A percentile compares a stretch with the other conserved stretches of the same genome.
Conservation (phyloP, 2,329 filamentous ascomycete genomes). For the Ophiosphaerella korrae region DNA sequence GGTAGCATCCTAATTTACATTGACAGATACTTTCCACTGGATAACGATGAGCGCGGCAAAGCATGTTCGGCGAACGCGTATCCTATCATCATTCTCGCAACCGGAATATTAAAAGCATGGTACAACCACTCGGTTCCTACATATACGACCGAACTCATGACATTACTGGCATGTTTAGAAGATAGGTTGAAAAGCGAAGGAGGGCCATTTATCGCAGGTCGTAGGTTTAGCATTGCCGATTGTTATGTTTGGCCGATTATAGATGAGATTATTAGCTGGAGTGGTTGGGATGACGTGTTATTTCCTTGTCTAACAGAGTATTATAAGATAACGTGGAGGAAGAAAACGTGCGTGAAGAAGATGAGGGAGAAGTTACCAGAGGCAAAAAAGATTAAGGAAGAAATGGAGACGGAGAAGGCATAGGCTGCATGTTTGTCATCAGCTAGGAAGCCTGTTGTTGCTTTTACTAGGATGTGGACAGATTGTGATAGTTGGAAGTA, state of each 20-base stretch:
- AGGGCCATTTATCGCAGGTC: conserved; percentile 38
- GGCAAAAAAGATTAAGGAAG: background rate
- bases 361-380: conserved; percentile 21
- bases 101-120: conserved; percentile 22
- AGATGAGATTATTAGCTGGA: conserved; percentile 32
- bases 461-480: no score
- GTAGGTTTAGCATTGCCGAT: conserved; percentile 40
- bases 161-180: conserved; percentile 23
- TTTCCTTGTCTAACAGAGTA: conserved; percentile 32
- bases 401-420: background rate
- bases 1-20: conserved; percentile 42
- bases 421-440: background rate
- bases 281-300: conserved; percentile 23
- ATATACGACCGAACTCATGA: conserved; percentile 15
- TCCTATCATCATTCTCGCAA: conserved; percentile 19
- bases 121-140: conserved; percentile 16
- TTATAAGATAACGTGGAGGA: conserved; percentile 37
- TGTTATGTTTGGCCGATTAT: conserved; percentile 41
- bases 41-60: conserved; percentile 24
- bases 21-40: conserved; percentile 36
- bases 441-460: no score
- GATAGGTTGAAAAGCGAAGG: conserved; percentile 18
- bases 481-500: no score
- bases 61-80: conserved; percentile 25
- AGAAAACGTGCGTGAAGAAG: conserved; percentile 36